These are phyloP conservation scores for Berkeleyomyces basicola DNA, from an alignment of 2,329 filamentous ascomycete genomes.

Conservation along the genomic window DNA sequence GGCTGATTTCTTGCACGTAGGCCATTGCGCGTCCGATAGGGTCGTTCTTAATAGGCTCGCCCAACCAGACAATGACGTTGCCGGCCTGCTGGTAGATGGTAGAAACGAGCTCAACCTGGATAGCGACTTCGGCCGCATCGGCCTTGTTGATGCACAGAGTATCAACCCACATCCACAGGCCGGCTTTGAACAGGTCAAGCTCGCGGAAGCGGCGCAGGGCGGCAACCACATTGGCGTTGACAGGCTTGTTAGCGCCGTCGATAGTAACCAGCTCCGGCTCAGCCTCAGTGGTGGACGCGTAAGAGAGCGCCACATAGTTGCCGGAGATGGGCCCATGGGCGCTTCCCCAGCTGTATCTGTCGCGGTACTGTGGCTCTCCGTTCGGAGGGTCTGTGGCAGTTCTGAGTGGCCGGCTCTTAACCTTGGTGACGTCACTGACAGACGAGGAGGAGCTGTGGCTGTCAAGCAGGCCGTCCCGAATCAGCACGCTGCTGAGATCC, in stretches of 20 bases:
- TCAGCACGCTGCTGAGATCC: conserved; percentile 8
- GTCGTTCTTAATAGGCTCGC: conserved; percentile 11
- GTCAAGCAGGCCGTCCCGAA: conserved; percentile 9
- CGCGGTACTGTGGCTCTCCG: conserved; percentile 4
- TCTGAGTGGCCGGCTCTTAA: conserved; percentile 7
- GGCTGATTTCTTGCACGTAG: conserved; percentile 10
- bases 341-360: conserved; percentile 11
- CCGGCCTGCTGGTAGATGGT: conserved; percentile 14
- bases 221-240: conserved; percentile 4
- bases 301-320: conserved; percentile 12
- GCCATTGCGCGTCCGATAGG: conserved; percentile 8
- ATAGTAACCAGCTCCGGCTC: conserved; percentile 5
- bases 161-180: conserved; percentile 17
- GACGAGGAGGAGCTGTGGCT: background rate
- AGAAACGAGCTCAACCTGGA: conserved; percentile 11
- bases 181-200: conserved; percentile 9
- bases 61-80: conserved; percentile 15
- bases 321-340: conserved; percentile 10
- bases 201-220: conserved; percentile 12
- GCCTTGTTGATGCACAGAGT: conserved; percentile 15
- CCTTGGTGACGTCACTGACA: conserved; percentile 1
- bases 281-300: background rate
- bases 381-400: background rate
- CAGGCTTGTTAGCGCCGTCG: background rate
- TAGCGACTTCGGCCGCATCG: conserved; percentile 12